Conservation (phyloP, 352 stramenopile genomes). For the Globisporangium iwayamae region DNA sequence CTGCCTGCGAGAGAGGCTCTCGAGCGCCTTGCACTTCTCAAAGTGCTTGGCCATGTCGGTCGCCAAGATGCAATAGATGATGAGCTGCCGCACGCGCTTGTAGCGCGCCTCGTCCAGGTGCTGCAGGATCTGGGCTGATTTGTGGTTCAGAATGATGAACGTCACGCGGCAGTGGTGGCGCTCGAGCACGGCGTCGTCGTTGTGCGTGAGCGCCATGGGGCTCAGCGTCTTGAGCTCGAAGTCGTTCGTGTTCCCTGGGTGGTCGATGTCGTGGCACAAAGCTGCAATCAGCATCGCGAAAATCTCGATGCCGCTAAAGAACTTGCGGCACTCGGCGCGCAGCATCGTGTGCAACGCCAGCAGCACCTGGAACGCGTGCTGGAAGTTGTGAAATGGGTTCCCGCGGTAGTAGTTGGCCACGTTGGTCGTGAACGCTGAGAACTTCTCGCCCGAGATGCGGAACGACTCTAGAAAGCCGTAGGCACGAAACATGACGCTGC, state of each 20-base stretch:
- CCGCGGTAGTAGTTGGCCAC: constrained; percentile 68
- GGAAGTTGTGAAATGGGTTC: constrained; percentile 81
- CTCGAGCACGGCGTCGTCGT: constrained; percentile 81
- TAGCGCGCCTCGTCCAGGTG: constrained; percentile 49
- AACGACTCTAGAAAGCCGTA: constrained; percentile 59
- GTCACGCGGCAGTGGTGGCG: constrained; percentile 76
- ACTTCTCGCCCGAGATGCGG: constrained; percentile 47
- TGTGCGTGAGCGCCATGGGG: constrained; percentile 79
- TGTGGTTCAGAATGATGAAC: constrained; percentile 75
- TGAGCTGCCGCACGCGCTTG: constrained; percentile 51
- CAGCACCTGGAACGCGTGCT: constrained; percentile 72
- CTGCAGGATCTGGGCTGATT: constrained; percentile 70
- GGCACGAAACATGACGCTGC: constrained; percentile 39
- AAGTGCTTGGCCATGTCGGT: constrained; percentile 82
- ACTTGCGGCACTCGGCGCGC: constrained; percentile 50
- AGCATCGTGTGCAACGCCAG: constrained; percentile 57
- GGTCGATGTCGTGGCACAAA: constrained; percentile 81
- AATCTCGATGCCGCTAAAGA: constrained; percentile 61
- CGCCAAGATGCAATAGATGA: constrained; percentile 68
- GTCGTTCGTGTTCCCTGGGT: constrained; percentile 80
- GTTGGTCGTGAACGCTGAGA: constrained; percentile 46
- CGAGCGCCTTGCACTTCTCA: constrained; percentile 62
- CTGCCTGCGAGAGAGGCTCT: constrained; percentile 54
- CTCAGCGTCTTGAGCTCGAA: constrained; percentile 79
- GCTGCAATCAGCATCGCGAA: constrained; percentile 71